These are phyloP conservation scores for Fusarium transvaalense DNA, from an alignment of 2,329 filamentous ascomycete genomes.

Conservation along the genomic window DNA sequence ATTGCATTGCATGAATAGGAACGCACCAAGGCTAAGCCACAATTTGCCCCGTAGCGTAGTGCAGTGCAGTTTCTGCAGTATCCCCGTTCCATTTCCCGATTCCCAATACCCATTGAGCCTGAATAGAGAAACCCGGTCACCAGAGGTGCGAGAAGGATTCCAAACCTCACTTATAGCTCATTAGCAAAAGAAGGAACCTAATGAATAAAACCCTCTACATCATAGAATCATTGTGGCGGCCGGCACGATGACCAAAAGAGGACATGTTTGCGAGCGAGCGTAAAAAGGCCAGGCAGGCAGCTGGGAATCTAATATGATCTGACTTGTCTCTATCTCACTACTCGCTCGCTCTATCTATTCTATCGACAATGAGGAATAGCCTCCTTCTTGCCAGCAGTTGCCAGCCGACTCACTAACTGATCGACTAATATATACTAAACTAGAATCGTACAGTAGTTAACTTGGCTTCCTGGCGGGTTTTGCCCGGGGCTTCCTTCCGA, in stretches of 20 bases:
- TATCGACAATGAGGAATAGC: constrained; percentile 1
- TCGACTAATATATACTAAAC: neutral
- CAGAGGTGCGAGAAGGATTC: neutral
- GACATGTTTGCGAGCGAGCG: constrained; percentile 9
- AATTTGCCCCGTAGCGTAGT: neutral
- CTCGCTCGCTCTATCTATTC: neutral
- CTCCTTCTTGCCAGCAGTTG: neutral
- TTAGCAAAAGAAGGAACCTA: neutral
- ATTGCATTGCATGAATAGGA: neutral
- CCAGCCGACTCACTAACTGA: neutral
- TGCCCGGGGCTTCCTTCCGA: neutral
- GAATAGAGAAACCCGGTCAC: neutral
- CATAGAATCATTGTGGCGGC: neutral
- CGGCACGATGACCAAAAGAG: neutral
- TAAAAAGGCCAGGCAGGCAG: neutral
- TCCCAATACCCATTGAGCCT: neutral
- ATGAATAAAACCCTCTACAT: too few relatives aligned
- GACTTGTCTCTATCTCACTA: neutral
- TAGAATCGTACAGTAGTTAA: neutral
- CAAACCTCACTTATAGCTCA: neutral
- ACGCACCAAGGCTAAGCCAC: neutral
- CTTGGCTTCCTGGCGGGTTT: constrained; percentile 1
- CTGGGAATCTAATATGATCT: neutral
- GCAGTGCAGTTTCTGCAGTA: neutral
- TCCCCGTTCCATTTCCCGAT: neutral